These are phyloP conservation scores for Arxiozyma heterogenica DNA, from an alignment of 1,139 yeast genomes.

Conservation along the genomic window DNA sequence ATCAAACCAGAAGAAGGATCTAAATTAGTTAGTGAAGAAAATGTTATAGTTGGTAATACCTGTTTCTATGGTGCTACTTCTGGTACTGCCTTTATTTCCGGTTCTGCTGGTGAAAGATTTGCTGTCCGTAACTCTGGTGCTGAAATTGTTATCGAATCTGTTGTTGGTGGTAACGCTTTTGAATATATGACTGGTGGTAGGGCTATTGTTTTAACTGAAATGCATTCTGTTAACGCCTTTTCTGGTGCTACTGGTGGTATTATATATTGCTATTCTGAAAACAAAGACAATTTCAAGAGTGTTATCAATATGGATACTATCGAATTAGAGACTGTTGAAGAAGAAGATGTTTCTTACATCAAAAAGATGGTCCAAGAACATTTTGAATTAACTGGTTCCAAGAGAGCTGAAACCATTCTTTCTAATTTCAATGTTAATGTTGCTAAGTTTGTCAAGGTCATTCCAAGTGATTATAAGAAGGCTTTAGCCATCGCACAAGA, in stretches of 20 bases:
- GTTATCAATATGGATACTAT: slow-evolving; percentile 78
- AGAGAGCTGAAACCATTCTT: slow-evolving; percentile 75
- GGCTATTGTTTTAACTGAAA: slow-evolving; percentile 81
- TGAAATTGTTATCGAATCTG: slow-evolving; percentile 87
- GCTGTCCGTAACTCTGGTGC: slow-evolving; percentile 99
- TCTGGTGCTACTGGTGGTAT: slow-evolving; percentile 99
- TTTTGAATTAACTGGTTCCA: slow-evolving; percentile 88
- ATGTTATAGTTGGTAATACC: slow-evolving; percentile 93
- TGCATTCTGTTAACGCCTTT: slow-evolving; percentile 87
- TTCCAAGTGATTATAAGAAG: slow-evolving; percentile 84
- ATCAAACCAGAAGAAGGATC: slow-evolving; percentile 87
- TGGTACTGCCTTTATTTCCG: slow-evolving; percentile 88
- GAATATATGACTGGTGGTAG: slow-evolving; percentile 99
- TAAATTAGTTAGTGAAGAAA: slow-evolving; percentile 86
- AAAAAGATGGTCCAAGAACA: slow-evolving; percentile 93
- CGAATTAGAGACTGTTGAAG: slow-evolving; percentile 66
- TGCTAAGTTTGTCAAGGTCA: slow-evolving; percentile 85
- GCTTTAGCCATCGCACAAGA: slow-evolving; percentile 68
- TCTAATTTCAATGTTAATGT: slow-evolving; percentile 79
- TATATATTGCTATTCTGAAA: slow-evolving; percentile 91
- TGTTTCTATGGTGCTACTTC: slow-evolving; percentile 97
- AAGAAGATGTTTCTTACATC: slow-evolving; percentile 85
- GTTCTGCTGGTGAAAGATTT: slow-evolving; percentile 97
- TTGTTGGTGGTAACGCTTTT: slow-evolving; percentile 95
- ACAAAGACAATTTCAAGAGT: slow-evolving; percentile 69